phyloP scores from a whole-genome alignment of 257 asterid species.

The Ehretia macrophylla region DNA sequence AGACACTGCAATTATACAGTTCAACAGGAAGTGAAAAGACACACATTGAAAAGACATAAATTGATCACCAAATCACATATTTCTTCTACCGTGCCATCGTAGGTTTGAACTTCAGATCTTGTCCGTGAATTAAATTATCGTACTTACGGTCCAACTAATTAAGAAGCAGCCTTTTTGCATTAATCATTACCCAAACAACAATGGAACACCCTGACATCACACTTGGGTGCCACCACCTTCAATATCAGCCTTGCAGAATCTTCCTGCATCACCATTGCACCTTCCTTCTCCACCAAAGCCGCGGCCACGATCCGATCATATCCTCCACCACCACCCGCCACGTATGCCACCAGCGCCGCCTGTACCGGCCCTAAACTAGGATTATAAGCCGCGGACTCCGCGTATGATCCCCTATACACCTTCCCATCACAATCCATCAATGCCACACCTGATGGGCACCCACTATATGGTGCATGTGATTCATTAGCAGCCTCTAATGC shows the following conservation, averaged over 20 bases:
- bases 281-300: constrained; percentile 71
- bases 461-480: constrained; percentile 85
- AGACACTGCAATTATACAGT: no score
- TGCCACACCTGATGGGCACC: constrained; percentile 83
- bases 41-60: no score
- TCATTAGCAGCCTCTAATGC: constrained; percentile 76
- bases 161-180: no score
- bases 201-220: constrained; percentile 50
- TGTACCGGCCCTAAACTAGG: constrained; percentile 88
- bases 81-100: no score
- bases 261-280: constrained; percentile 55
- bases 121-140: no score
- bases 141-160: no score
- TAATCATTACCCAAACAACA: no score
- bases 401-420: constrained; percentile 61
- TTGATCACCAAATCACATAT: no score
- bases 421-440: constrained; percentile 78
- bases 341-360: constrained; percentile 70
- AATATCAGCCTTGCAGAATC: constrained; percentile 59
- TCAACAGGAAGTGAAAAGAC: no score
- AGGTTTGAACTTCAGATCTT: no score
- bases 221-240: constrained; percentile 59
- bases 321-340: constrained; percentile 67
- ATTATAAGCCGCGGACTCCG: constrained; percentile 86
- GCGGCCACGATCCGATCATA: constrained; percentile 78